Base-by-base conservation (phyloP, 495 filamentous ascomycete species). In the Xylaria telfairii region DNA sequence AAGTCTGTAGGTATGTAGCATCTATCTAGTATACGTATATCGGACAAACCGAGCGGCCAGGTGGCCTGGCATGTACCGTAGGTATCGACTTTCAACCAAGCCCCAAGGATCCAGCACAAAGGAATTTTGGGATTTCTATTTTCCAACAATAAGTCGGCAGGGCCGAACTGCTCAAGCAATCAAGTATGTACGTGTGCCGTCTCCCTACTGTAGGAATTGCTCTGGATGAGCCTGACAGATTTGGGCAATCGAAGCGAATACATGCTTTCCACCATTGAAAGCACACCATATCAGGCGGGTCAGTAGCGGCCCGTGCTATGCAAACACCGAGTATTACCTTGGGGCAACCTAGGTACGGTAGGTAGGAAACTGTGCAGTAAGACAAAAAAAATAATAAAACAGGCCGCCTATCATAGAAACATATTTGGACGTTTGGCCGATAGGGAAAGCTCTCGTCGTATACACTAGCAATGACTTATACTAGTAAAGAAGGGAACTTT, bases 191-290 rank as follows among this genome's bases (percentile, higher is more conserved):
- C 41, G 21, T 60, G 26, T 60, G 32, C 32, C 13, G 56, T 41
- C 26, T 19, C 34, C 19, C n/a, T n/a, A 4, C 42, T 6, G 3
- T 37, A 39, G 12, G 56, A 51, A 17, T 61, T 32, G 12, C 42
- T 68, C 39, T 17, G 21, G 13, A 30, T 46, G 44, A 34, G 41
- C 44, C 42, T 17, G 26, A 56, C 65, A 19, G 59, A 60, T 66
- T 69, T 44, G 56, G 69, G 37, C 72, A 72, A 71, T 65, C 49
- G 65, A 71, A 70, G 65, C 59, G 73, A 75, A 47, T 17, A 39
- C 24, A 5, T 17, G 26, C 34, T 46, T 28, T 26, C 53, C n/a
- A 32, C 9, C n/a, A 37, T 19, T 24, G 51, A 47, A 59, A 32
- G 28, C n/a, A 26, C 19, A 44, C 30, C 30, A 19, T 24, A 39